Base-by-base conservation (phyloP, 225 moss, liverwort and hornwort genomes). In the Pleurozium schreberi region DNA sequence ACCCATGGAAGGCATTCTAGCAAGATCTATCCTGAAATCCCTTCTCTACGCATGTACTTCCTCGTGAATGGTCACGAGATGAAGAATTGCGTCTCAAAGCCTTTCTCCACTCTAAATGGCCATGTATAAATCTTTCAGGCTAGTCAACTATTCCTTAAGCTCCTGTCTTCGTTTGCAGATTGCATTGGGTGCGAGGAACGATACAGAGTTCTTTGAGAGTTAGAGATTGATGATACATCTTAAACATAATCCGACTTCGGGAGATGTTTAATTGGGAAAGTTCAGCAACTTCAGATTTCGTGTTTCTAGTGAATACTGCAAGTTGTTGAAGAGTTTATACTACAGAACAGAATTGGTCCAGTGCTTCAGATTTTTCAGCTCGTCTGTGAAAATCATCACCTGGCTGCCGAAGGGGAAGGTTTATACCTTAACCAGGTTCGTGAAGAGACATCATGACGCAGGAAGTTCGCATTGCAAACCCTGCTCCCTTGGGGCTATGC, bases 401-500 rank as follows among this genome's bases (percentile, higher is more conserved):
- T 84, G 60, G 59, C 73, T 47, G 64, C 27, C 40, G 87, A 73
- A 69, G 76, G 70, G n/a, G 77, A 76, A 74, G 87, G 84, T 30
- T 87, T 63, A 12, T 30, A 61, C 27, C 61, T 25, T 28, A 38
- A 55, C 68, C n/a, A 21, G 87, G 62, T 81, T 81, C 87, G 87
- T 61, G 85, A 87, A 84, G 87, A 75, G 63, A 65, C 87, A 85
- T 45, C 73, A 90, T 90, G 92, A 90, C 92, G 80, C 93, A 91
- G 77, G 91, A 88, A 17, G 36, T 91, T 75, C 89, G 88, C 42
- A 84, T 90, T 30, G 97, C 93, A 16, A 96, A 96, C 88, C 95
- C 97, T 23, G 96, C 93, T 81, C 95, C 96, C 1, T 85, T 96
- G 88, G 96, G 97, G 59, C 90, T 97, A 14, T 90, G 91, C 77